These are phyloP conservation scores for Hebeloma cylindrosporum DNA, from an alignment of 768 basidiomycete genomes.

Conservation along the genomic window DNA sequence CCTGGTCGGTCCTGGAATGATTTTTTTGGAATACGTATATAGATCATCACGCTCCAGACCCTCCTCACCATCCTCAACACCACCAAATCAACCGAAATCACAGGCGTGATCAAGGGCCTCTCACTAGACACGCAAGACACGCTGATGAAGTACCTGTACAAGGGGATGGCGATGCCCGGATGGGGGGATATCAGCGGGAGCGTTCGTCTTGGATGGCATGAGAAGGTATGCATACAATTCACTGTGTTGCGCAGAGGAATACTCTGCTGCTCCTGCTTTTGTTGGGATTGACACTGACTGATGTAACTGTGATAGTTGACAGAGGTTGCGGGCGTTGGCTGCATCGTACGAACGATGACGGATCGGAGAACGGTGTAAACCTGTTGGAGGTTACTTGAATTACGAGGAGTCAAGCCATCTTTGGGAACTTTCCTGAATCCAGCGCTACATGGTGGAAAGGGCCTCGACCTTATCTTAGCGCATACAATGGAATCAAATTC, in stretches of 20 bases:
- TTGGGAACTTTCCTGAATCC: too few relatives aligned
- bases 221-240: slow-evolving; percentile 68
- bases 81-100: slow-evolving; percentile 87
- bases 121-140: slow-evolving; percentile 80
- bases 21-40: slow-evolving; percentile 5
- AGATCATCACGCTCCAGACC: slow-evolving; percentile 79
- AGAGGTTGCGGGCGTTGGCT: slow-evolving; percentile 91
- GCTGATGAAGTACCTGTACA: slow-evolving; percentile 98
- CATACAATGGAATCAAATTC: too few relatives aligned
- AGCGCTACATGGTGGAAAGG: too few relatives aligned
- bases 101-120: slow-evolving; percentile 68
- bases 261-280: not conserved
- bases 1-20: not conserved
- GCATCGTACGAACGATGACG: slow-evolving; percentile 84
- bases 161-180: slow-evolving; percentile 81
- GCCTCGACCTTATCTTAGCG: too few relatives aligned
- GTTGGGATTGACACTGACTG: not conserved
- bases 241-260: not conserved
- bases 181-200: slow-evolving; percentile 62
- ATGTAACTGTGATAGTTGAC: slow-evolving; percentile 59
- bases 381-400: too few relatives aligned
- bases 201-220: slow-evolving; percentile 87
- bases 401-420: too few relatives aligned
- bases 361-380: slow-evolving; percentile 53
- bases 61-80: slow-evolving; percentile 91